phyloP scores from a whole-genome alignment of 2,329 filamentous ascomycete species.

The Xylaria arbuscula region DNA sequence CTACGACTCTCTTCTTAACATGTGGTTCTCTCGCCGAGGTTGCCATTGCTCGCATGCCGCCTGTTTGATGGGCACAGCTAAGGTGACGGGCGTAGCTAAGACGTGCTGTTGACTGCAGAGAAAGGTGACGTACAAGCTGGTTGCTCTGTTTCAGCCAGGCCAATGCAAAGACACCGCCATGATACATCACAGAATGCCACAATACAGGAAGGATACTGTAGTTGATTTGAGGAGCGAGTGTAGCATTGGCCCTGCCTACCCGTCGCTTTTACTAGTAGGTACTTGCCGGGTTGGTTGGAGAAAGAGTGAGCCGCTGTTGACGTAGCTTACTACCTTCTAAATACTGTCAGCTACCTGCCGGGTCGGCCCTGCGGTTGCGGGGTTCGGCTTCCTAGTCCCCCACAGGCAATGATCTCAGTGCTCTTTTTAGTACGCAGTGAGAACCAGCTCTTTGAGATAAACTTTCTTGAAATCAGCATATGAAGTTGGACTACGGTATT shows the following conservation, averaged over 20 bases:
- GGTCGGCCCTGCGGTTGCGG: too few relatives aligned
- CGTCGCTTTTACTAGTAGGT: not conserved
- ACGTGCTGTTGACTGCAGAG: conserved; percentile 1
- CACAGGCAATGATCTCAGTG: not conserved
- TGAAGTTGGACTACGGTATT: not conserved
- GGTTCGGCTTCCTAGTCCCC: not conserved
- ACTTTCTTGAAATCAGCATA: not conserved
- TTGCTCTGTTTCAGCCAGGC: conserved; percentile 7
- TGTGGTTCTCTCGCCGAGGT: conserved; percentile 2
- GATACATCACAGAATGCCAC: conserved; percentile 24
- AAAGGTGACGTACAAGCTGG: conserved; percentile 1
- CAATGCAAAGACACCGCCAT: conserved; percentile 12
- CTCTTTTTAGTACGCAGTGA: not conserved
- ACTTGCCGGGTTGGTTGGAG: conserved; percentile 1
- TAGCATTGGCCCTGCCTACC: not conserved
- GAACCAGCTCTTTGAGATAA: not conserved
- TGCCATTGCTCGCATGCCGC: conserved; percentile 28
- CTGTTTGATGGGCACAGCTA: conserved; percentile 10
- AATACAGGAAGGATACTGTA: not conserved
- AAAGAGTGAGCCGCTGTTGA: not conserved
- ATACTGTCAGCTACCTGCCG: not conserved
- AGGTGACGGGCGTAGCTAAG: conserved; percentile 15
- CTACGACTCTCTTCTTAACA: conserved; percentile 56
- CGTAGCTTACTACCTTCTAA: not conserved
- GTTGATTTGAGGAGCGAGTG: not conserved